Conservation (phyloP, 192 early-diverging fungal genomes). For the Coemansia sp. region DNA sequence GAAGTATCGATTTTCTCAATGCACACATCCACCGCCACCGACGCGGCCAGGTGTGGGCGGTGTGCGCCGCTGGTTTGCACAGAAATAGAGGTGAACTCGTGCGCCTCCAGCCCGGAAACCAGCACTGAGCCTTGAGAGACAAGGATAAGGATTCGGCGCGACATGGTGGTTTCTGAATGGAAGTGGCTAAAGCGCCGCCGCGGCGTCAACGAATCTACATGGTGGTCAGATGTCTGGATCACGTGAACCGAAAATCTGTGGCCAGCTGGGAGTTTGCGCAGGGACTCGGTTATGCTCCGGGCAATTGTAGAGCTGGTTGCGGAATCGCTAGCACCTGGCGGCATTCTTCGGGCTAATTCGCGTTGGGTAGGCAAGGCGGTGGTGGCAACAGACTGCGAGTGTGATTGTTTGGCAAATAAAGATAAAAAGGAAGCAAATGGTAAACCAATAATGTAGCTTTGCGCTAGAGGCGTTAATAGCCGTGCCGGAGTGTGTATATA, state of each 20-base stretch:
- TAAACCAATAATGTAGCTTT: background rate
- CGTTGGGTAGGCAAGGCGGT: background rate
- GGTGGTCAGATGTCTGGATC: constrained; percentile 34
- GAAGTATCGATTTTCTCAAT: constrained; percentile 53
- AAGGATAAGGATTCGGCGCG: constrained; percentile 42
- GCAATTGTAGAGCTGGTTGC: constrained; percentile 8
- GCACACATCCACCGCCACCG: constrained; percentile 30
- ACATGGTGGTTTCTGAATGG: constrained; percentile 24
- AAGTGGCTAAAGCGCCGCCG: constrained; percentile 24
- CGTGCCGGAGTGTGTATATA: no score
- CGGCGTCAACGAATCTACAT: constrained; percentile 45
- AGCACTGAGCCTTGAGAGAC: constrained; percentile 27
- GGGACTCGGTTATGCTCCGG: constrained; percentile 27
- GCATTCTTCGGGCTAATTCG: background rate
- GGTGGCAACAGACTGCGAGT: background rate
- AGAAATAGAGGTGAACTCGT: constrained; percentile 35
- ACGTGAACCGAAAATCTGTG: constrained; percentile 27
- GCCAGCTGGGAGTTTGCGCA: constrained; percentile 28
- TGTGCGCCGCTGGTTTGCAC: constrained; percentile 13
- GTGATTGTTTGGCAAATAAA: background rate
- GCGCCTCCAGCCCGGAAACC: constrained; percentile 44
- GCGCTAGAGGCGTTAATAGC: no score
- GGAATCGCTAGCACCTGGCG: background rate
- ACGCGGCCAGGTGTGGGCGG: background rate
- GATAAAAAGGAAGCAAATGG: background rate